Evolutionary conservation across 768 basidiomycete species (phyloP).

Genomic region (Rhodotorula kratochvilovae): DNA sequence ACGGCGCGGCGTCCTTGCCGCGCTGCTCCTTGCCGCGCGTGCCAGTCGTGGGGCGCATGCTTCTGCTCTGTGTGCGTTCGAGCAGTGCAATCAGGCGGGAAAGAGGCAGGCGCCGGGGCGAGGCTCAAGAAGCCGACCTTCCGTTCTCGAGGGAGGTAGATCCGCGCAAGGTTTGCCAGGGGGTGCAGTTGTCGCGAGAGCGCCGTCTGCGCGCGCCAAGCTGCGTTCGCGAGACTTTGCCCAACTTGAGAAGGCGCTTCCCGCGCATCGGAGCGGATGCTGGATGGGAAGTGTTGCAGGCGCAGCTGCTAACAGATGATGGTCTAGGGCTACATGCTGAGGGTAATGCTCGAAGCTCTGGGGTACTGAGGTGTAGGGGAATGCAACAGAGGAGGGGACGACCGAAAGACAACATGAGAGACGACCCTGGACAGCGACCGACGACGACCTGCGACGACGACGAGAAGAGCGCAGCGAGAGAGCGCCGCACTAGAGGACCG

Average conservation of each 20-base stretch:
- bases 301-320: background rate
- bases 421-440: background rate
- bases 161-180: no score
- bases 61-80: no score
- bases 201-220: no score
- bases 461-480: rapidly evolving
- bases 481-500: background rate
- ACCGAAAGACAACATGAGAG: background rate
- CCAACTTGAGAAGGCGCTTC: background rate
- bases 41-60: background rate
- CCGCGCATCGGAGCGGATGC: background rate
- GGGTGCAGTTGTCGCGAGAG: no score
- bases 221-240: no score
- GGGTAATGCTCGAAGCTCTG: no score
- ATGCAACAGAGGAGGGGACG: background rate
- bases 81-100: no score
- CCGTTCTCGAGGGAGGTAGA: no score
- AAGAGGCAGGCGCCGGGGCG: no score
- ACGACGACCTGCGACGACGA: background rate
- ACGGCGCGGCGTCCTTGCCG: background rate
- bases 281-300: background rate
- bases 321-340: background rate
- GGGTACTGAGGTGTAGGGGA: no score
- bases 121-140: no score
- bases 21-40: background rate